Percentiles rank a stretch among this genome's conserved stretches.
These are phyloP conservation scores for Talaromyces sp. DNA, from an alignment of 2,329 filamentous ascomycete species.

Conservation along the genomic window DNA sequence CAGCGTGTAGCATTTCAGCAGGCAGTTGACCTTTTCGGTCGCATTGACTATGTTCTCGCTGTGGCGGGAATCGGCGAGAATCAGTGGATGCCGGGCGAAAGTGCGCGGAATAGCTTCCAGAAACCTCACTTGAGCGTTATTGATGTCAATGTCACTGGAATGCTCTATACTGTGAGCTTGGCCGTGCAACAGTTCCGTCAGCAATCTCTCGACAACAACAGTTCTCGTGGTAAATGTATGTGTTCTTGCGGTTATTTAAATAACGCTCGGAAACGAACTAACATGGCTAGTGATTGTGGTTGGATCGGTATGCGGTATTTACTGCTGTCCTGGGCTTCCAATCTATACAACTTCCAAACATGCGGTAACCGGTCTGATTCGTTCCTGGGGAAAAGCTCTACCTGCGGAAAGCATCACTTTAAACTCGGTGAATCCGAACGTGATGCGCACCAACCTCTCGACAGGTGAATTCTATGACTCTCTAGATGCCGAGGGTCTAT, in stretches of 20 bases:
- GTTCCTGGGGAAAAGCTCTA: slow-evolving; percentile 39
- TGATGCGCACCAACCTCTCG: slow-evolving; percentile 38
- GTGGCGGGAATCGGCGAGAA: slow-evolving; percentile 40
- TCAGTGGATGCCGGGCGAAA: slow-evolving; percentile 28
- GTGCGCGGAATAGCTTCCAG: slow-evolving; percentile 19
- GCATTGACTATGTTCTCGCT: slow-evolving; percentile 38
- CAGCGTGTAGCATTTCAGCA: slow-evolving; percentile 29
- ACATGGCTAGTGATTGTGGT: slow-evolving; percentile 19
- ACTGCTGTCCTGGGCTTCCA: slow-evolving; percentile 38
- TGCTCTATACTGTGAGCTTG: slow-evolving; percentile 39
- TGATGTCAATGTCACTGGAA: slow-evolving; percentile 39
- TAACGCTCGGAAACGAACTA: neutral
- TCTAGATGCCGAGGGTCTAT: slow-evolving; percentile 27
- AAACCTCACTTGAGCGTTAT: slow-evolving; percentile 37
- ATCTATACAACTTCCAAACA: slow-evolving; percentile 35
- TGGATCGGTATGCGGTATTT: slow-evolving; percentile 41
- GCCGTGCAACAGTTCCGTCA: slow-evolving; percentile 43
- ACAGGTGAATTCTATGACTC: slow-evolving; percentile 33
- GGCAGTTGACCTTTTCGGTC: slow-evolving; percentile 27
- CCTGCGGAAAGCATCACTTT: slow-evolving; percentile 37
- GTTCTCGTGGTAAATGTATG: slow-evolving; percentile 37
- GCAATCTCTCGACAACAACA: slow-evolving; percentile 29
- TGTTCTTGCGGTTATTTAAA: neutral
- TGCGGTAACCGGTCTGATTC: neutral
- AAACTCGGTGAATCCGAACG: slow-evolving; percentile 40